Conservation (phyloP, 768 basidiomycete species). For the Sutorius australiensis region DNA sequence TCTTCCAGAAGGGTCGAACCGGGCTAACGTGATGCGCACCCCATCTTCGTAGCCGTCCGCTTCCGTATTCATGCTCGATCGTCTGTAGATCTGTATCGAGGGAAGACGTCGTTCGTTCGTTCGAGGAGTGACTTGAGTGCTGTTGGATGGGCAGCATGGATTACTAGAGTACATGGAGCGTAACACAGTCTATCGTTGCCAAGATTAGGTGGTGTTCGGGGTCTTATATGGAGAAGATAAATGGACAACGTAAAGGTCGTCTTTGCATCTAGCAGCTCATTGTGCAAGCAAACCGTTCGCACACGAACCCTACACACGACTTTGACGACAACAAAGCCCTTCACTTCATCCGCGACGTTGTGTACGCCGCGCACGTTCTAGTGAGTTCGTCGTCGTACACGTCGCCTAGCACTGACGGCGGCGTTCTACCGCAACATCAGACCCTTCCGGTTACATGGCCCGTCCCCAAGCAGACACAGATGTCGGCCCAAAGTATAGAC, state of each 20-base stretch:
- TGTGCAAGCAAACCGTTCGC: background rate
- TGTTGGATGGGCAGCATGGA: background rate
- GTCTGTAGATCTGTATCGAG: slow-evolving; percentile 25
- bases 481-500: slow-evolving; percentile 31
- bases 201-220: slow-evolving; percentile 21
- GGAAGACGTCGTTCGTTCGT: slow-evolving; percentile 17
- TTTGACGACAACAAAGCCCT: slow-evolving; percentile 7
- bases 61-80: slow-evolving; percentile 31
- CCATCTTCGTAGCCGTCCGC: slow-evolving; percentile 24
- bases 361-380: slow-evolving; percentile 2
- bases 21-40: slow-evolving; percentile 12
- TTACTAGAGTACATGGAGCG: background rate
- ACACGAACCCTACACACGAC: slow-evolving; percentile 17
- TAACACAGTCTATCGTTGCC: background rate
- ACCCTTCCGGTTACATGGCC: slow-evolving; percentile 25
- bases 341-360: slow-evolving; percentile 8
- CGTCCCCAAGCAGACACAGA: slow-evolving; percentile 32
- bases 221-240: slow-evolving; percentile 16
- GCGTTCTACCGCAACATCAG: slow-evolving; percentile 11
- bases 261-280: slow-evolving; percentile 5
- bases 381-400: slow-evolving; percentile 13
- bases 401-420: background rate
- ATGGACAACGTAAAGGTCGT: slow-evolving; percentile 17
- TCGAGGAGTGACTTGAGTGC: slow-evolving; percentile 15
- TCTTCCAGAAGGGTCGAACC: slow-evolving; percentile 3